These are phyloP conservation scores for Stentor roeselii DNA, from an alignment of 73 alveolate species.

Conservation along the genomic window DNA sequence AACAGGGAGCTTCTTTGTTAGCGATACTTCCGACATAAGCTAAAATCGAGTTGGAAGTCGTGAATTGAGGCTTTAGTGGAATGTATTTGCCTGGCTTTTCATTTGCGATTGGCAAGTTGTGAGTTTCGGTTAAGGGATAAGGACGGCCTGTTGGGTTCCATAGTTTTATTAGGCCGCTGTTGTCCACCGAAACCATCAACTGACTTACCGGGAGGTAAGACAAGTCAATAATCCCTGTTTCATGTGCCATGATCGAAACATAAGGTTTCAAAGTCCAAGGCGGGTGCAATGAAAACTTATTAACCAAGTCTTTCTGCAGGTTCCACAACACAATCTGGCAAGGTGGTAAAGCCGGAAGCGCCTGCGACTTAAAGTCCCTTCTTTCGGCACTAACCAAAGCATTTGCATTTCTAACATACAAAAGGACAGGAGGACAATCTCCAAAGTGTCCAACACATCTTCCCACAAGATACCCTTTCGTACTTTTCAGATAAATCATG, in stretches of 20 bases:
- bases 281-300: slow-evolving; percentile 45
- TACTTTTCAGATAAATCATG: not conserved
- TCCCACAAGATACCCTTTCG: not conserved
- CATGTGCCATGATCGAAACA: slow-evolving; percentile 46
- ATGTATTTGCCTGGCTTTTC: slow-evolving; percentile 51
- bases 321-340: slow-evolving; percentile 52
- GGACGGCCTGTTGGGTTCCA: slow-evolving; percentile 43
- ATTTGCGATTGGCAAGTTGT: slow-evolving; percentile 41
- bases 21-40: not conserved
- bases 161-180: slow-evolving; percentile 41
- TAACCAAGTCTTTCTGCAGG: slow-evolving; percentile 48
- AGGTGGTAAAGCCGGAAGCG: slow-evolving; percentile 3
- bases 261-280: slow-evolving; percentile 49
- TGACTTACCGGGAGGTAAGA: slow-evolving; percentile 32
- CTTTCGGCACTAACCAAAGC: not conserved
- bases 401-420: not conserved
- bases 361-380: not conserved
- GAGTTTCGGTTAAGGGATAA: slow-evolving; percentile 41
- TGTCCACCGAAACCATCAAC: slow-evolving; percentile 36
- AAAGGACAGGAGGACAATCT: not conserved
- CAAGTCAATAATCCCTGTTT: slow-evolving; percentile 40
- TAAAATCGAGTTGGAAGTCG: slow-evolving; percentile 28
- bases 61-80: slow-evolving; percentile 36
- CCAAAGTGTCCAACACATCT: slow-evolving; percentile 1
- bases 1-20: not conserved